Percentiles rank a stretch among this genome's conserved stretches.
Conservation (phyloP, 2,329 filamentous ascomycete genomes). For the Lasiodiplodia hormozganensis region DNA sequence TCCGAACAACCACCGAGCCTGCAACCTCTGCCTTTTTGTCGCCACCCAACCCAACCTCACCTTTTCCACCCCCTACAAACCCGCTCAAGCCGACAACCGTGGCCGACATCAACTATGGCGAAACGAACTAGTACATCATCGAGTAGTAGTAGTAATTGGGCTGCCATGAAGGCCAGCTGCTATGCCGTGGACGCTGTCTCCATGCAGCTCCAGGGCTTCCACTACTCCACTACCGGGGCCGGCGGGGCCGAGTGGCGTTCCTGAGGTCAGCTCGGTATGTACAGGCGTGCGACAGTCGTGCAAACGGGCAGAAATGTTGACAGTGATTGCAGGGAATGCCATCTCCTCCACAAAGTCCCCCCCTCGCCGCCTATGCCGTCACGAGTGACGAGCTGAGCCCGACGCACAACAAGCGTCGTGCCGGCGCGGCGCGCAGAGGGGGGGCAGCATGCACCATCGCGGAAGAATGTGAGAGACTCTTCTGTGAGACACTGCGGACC, state of each 20-base stretch:
- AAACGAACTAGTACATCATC: constrained; percentile 73
- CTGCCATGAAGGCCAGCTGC: constrained; percentile 88
- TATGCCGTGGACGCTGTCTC: constrained; percentile 78
- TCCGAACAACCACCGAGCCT: constrained; percentile 11
- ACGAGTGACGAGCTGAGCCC: constrained; percentile 65
- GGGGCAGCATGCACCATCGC: constrained; percentile 96
- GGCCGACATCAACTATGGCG: constrained; percentile 68
- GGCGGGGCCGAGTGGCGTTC: constrained; percentile 62
- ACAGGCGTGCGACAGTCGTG: neutral
- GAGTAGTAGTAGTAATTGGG: constrained; percentile 71
- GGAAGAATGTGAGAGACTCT: constrained; percentile 99
- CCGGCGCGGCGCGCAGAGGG: constrained; percentile 64
- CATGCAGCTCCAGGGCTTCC: constrained; percentile 78
- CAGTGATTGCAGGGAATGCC: constrained; percentile 70
- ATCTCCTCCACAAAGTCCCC: constrained; percentile 87
- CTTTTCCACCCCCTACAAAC: neutral
- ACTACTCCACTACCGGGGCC: constrained; percentile 94
- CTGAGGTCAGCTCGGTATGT: constrained; percentile 54
- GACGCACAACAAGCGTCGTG: constrained; percentile 38
- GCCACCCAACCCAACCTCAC: constrained; percentile 1
- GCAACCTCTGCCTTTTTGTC: neutral
- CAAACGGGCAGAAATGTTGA: constrained; percentile 31
- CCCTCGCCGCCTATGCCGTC: constrained; percentile 76
- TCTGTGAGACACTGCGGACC: constrained; percentile 92
- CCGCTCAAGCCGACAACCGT: constrained; percentile 46